phyloP scores from a whole-genome alignment of 805 yeast species.

The Metschnikowia dekortorum region DNA sequence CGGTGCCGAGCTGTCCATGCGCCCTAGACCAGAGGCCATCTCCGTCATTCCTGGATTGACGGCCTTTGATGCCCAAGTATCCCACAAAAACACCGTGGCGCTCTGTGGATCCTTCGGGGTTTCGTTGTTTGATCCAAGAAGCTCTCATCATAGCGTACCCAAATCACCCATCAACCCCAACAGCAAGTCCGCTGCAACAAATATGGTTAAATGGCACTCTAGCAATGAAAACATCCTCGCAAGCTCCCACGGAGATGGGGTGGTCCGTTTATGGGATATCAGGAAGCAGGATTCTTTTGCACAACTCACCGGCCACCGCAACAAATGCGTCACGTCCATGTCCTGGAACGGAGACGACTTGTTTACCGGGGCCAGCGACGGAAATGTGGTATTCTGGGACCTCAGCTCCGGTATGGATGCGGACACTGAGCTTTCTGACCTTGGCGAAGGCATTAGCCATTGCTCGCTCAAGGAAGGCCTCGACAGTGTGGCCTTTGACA shows the following conservation, averaged over 20 bases:
- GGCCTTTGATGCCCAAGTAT: constrained; percentile 37
- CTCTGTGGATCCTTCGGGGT: constrained; percentile 71
- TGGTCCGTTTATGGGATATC: constrained; percentile 71
- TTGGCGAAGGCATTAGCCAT: constrained; percentile 12
- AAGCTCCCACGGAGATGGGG: constrained; percentile 54
- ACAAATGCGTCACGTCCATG: constrained; percentile 45
- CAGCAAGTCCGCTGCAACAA: constrained; percentile 25
- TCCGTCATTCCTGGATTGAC: constrained; percentile 48
- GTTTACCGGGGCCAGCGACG: constrained; percentile 60
- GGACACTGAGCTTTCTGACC: constrained; percentile 10
- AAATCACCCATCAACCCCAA: constrained; percentile 14
- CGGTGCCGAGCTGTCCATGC: constrained; percentile 43
- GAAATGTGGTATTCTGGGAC: constrained; percentile 67
- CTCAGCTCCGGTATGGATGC: constrained; percentile 26
- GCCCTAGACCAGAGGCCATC: constrained; percentile 50
- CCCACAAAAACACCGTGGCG: constrained; percentile 39
- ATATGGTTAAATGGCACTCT: constrained; percentile 60
- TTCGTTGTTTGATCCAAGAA: constrained; percentile 67
- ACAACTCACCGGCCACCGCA: constrained; percentile 52
- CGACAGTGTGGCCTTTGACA: constrained; percentile 35
- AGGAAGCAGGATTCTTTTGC: constrained; percentile 55
- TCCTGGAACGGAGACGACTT: constrained; percentile 58
- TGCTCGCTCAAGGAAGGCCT: constrained; percentile 49
- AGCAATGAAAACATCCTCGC: constrained; percentile 58
- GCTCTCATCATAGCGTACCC: constrained; percentile 37